Conservation (phyloP, 202 grass and related monocot species). For the Thinopyrum obtusiflorum region DNA sequence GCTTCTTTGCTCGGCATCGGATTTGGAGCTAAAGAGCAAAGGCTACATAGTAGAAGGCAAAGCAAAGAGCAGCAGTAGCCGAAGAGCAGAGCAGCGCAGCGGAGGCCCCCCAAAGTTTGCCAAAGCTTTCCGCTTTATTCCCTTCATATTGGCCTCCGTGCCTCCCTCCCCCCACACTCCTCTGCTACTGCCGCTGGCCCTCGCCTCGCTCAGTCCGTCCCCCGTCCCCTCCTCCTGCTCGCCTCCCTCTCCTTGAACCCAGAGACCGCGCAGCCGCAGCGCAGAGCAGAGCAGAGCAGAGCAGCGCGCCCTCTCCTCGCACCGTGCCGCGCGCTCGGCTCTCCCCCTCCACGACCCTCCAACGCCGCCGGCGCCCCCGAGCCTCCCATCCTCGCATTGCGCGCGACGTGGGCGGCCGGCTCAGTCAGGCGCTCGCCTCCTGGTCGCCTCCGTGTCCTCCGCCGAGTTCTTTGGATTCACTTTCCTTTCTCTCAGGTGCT, state of each 20-base stretch:
- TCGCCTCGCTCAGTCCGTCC: not conserved
- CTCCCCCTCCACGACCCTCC: slow-evolving; percentile 35
- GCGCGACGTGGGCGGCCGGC: slow-evolving; percentile 6
- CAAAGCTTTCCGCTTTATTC: slow-evolving; percentile 42
- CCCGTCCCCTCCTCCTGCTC: slow-evolving; percentile 27
- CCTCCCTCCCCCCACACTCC: not conserved
- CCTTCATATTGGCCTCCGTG: slow-evolving; percentile 34
- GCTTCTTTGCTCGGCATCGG: slow-evolving; percentile 16
- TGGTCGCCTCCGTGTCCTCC: slow-evolving; percentile 21
- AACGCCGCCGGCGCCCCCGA: not conserved
- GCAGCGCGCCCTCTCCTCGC: slow-evolving; percentile 32
- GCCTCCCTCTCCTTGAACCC: slow-evolving; percentile 33
- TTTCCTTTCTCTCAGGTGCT: slow-evolving; percentile 15
- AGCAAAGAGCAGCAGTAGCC: slow-evolving; percentile 14
- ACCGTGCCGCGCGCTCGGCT: not conserved
- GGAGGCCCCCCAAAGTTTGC: not conserved
- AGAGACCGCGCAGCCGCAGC: slow-evolving; percentile 2
- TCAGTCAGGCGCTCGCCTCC: not conserved
- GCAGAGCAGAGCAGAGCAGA: not conserved
- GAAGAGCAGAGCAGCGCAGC: not conserved
- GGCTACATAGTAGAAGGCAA: slow-evolving; percentile 26
- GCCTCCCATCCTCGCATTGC: slow-evolving; percentile 28
- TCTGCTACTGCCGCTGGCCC: not conserved
- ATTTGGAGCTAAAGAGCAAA: slow-evolving; percentile 51
- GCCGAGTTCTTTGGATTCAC: slow-evolving; percentile 32